A percentile compares a stretch with the other conserved stretches of the same genome.
phyloP scores from a whole-genome alignment of 805 yeast genomes.

The Zygosaccharomyces kombuchaensis region DNA sequence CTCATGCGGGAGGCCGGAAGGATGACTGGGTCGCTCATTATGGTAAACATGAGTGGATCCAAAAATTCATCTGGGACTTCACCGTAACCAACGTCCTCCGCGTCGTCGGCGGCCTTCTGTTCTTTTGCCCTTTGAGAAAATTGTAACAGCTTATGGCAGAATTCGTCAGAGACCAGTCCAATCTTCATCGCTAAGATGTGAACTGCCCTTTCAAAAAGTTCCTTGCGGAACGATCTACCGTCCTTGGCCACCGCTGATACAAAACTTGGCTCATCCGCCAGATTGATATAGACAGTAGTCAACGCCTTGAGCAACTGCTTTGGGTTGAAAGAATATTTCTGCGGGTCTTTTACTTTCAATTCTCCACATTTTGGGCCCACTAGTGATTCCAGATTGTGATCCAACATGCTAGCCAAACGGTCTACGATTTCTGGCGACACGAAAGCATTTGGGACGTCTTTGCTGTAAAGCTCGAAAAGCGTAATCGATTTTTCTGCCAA shows the following conservation, averaged over 20 bases:
- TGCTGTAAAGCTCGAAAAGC: constrained; percentile 74
- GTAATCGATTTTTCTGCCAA: constrained; percentile 78
- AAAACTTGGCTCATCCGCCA: constrained; percentile 61
- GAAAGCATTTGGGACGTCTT: constrained; percentile 83
- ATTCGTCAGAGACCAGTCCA: constrained; percentile 50
- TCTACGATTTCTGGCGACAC: constrained; percentile 86
- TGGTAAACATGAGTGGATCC: constrained; percentile 93
- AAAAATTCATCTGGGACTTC: constrained; percentile 95
- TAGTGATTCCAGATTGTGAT: constrained; percentile 84
- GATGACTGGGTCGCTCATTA: constrained; percentile 96
- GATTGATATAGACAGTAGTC: constrained; percentile 69
- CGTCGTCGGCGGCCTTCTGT: constrained; percentile 59
- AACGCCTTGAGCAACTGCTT: constrained; percentile 62
- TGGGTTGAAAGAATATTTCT: constrained; percentile 79
- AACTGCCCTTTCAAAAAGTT: constrained; percentile 66
- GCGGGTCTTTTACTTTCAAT: constrained; percentile 79
- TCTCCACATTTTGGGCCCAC: constrained; percentile 94
- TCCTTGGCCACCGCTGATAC: constrained; percentile 81
- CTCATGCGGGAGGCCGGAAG: constrained; percentile 81
- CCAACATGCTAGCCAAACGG: constrained; percentile 91
- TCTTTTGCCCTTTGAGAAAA: constrained; percentile 67
- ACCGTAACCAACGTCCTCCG: constrained; percentile 82
- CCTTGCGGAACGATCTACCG: constrained; percentile 76
- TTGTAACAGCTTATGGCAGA: constrained; percentile 45
- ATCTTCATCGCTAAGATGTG: constrained; percentile 53